Evolutionary conservation across 2,329 filamentous ascomycete species (phyloP).

Genomic region (Cercospora janseana): DNA sequence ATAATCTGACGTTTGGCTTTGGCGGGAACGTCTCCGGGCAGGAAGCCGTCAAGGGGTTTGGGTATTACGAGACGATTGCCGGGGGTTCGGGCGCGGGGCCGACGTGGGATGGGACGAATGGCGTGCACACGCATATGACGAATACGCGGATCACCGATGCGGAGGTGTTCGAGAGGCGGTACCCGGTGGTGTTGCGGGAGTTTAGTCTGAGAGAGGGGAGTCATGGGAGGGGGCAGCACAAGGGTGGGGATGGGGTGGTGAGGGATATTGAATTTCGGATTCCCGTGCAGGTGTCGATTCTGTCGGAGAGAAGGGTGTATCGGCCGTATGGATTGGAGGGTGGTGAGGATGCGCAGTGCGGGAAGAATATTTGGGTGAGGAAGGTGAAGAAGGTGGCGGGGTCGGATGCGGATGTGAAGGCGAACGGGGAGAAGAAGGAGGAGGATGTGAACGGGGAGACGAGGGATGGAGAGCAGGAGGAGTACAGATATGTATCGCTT

Average conservation of each 20-base stretch:
- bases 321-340: conserved; percentile 80
- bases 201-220: conserved; percentile 65
- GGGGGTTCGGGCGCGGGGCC: conserved; percentile 73
- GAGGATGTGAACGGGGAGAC: neutral
- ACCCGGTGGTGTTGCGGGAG: conserved; percentile 69
- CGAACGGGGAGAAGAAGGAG: conserved; percentile 20
- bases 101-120: conserved; percentile 69
- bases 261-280: conserved; percentile 79
- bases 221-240: conserved; percentile 63
- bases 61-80: conserved; percentile 83
- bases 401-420: conserved; percentile 32
- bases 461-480: conserved; percentile 22
- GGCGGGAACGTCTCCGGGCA: conserved; percentile 63
- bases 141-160: conserved; percentile 81
- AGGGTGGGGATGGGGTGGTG: conserved; percentile 73
- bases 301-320: conserved; percentile 73
- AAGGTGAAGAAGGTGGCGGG: conserved; percentile 52
- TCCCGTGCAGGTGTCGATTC: conserved; percentile 73
- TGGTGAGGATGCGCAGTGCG: conserved; percentile 73
- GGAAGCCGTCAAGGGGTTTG: conserved; percentile 70
- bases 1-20: conserved; percentile 82
- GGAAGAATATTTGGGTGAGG: conserved; percentile 83
- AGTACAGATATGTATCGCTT: conserved; percentile 64
- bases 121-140: conserved; percentile 83
- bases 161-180: conserved; percentile 74